Conservation (phyloP, 2,329 filamentous ascomycete genomes). For the Cladobotryum protrusum region DNA sequence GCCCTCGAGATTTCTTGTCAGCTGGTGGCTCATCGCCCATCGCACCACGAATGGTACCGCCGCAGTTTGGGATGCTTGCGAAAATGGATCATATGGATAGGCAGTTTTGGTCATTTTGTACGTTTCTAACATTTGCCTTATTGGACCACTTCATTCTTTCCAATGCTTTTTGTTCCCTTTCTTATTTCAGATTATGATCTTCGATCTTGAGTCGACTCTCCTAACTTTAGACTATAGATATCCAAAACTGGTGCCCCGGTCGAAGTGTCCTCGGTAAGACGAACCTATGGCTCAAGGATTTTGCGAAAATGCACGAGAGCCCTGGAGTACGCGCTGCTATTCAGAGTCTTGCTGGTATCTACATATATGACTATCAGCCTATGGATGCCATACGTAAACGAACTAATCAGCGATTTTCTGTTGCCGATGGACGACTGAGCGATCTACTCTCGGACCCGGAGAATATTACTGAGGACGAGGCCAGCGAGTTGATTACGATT, state of each 20-base stretch:
- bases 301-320: conserved; percentile 32
- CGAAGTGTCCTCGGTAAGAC: conserved; percentile 32
- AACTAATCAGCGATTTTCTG: conserved; percentile 28
- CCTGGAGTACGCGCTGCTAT: conserved; percentile 31
- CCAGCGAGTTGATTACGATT: conserved; percentile 32
- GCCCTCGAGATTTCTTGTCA: not conserved
- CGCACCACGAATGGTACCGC: conserved; percentile 16
- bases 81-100: conserved; percentile 30
- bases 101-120: conserved; percentile 31
- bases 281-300: conserved; percentile 35
- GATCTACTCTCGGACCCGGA: conserved; percentile 21
- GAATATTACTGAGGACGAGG: conserved; percentile 16
- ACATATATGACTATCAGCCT: conserved; percentile 36
- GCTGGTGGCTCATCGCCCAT: not conserved
- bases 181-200: not conserved
- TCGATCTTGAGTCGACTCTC: not conserved
- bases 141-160: not conserved
- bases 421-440: conserved; percentile 26
- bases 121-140: conserved; percentile 12
- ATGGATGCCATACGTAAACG: conserved; percentile 24
- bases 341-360: conserved; percentile 35
- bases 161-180: not conserved
- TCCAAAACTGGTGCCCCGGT: conserved; percentile 35
- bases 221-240: conserved; percentile 21
- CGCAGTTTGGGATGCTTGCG: conserved; percentile 25